Percentiles rank a stretch among this genome's conserved stretches.
phyloP scores from a whole-genome alignment of 441 rosid genomes.

The Dalechampia spathulata region DNA sequence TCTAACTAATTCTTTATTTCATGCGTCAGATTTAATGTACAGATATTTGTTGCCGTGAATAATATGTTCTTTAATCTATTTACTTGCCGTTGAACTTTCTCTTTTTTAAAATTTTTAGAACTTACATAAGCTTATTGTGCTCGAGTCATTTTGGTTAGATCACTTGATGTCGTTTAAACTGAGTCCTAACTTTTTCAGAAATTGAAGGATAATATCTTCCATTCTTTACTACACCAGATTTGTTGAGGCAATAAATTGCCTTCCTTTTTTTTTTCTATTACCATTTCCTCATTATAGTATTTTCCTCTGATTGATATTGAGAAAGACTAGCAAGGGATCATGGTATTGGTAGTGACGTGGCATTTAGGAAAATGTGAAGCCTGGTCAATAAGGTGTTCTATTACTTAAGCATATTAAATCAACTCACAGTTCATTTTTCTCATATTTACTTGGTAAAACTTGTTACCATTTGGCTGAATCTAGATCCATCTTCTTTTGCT shows the following conservation, averaged over 20 bases:
- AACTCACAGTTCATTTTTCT: not conserved
- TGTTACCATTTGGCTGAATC: not conserved
- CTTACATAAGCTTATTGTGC: too few species aligned
- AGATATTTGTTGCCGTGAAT: not conserved
- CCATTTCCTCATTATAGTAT: not conserved
- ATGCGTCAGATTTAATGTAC: not conserved
- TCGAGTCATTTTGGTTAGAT: too few species aligned
- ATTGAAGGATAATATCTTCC: too few species aligned
- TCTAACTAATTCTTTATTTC: not conserved
- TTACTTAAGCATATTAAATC: not conserved
- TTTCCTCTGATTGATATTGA: not conserved
- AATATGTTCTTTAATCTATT: too few species aligned
- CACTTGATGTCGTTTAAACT: too few species aligned
- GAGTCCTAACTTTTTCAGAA: too few species aligned
- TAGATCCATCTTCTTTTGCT: not conserved
- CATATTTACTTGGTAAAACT: not conserved
- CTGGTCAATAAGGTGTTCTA: too few species aligned
- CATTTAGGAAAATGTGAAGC: not conserved
- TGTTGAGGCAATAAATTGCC: not conserved
- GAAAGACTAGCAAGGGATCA: not conserved
- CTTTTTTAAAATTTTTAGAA: too few species aligned
- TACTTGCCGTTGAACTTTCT: too few species aligned
- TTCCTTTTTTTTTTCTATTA: too few species aligned
- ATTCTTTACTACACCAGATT: too few species aligned
- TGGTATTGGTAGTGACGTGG: not conserved